phyloP scores from a whole-genome alignment of 179 eudicot genomes.

The Camellia oleifera region DNA sequence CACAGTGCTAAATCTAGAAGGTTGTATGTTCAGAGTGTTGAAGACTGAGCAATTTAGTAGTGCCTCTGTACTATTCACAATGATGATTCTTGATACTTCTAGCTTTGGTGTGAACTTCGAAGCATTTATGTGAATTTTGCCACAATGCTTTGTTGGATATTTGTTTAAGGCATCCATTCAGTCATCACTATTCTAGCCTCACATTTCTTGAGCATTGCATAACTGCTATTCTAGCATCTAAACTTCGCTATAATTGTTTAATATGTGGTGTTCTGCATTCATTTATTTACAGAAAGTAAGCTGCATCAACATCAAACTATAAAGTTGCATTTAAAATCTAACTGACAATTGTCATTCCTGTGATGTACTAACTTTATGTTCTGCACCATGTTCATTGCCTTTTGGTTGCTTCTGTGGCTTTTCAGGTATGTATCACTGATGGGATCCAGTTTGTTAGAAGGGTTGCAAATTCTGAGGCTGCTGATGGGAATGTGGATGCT shows the following conservation, averaged over 20 bases:
- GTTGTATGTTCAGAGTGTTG: background rate
- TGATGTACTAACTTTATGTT: background rate
- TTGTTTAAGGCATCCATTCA: background rate
- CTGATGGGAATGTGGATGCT: conserved; percentile 20
- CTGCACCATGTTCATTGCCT: background rate
- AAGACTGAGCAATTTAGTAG: background rate
- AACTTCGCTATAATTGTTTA: background rate
- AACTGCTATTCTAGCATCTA: background rate
- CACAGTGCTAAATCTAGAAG: background rate
- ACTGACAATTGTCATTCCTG: background rate
- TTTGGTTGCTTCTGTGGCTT: background rate
- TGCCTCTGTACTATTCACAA: background rate
- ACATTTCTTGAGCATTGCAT: background rate
- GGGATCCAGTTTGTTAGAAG: conserved; percentile 71
- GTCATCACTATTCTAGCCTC: background rate
- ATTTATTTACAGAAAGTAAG: background rate
- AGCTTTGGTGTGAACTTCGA: background rate
- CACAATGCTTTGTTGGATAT: background rate
- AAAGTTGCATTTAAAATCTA: background rate
- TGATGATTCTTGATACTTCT: background rate
- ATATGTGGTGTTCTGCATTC: background rate
- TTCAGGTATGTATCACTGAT: conserved; percentile 76
- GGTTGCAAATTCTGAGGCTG: conserved; percentile 23
- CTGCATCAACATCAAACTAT: background rate
- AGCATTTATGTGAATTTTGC: background rate